Evolutionary conservation across 441 rosid genomes (phyloP), one percentile per base, ranked within the genome.

Genomic region (Aquilaria agallochum): DNA sequence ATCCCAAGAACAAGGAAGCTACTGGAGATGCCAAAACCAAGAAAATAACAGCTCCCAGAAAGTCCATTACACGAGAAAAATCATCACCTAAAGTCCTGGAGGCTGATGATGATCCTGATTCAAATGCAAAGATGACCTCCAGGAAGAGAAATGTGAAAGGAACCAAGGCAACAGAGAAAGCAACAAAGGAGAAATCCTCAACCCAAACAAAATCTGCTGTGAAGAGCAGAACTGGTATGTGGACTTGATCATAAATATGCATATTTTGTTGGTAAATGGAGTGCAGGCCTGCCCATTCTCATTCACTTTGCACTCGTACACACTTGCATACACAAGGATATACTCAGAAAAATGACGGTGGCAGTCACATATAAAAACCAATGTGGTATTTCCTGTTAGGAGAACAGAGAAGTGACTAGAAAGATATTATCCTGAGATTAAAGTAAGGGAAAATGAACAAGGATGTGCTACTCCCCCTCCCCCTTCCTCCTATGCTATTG

Each of bases 171-270:
- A 40, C 45, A 40, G 45, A 50, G 45, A 58, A 51, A 55, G 74
- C 60, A 14, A 31, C 69, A 4, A 83, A 79, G 75, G 89, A 80
- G 49, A 85, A 82, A 80, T 68, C 87, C 31, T 69, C 73, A 7
- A 68, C 78, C 55, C 81, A 88, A 50, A 36, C 70, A 10, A 89
- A 86, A 73, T 71, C 88, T 66, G 78, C 81, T 27, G 62, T 80
- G 33, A 84, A 82, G 80, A 96, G 82, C 71, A 94, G 78, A 82
- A 36, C 88, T 55, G 85, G 92, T 86, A 67, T 40, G 45, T 40
- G 0, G 9, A 40, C 9, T 20, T 20, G 27, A 1, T 20, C 27
- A 20, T 20, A 20, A 20, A 20, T 20, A 20, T 20, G 64, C 10
- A 58, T 12, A 47, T 13, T 34, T 8, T 11, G 15, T 34, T 30